These are phyloP conservation scores for Botrytis paeoniae DNA, from an alignment of 2,329 filamentous ascomycete genomes.

Conservation along the genomic window DNA sequence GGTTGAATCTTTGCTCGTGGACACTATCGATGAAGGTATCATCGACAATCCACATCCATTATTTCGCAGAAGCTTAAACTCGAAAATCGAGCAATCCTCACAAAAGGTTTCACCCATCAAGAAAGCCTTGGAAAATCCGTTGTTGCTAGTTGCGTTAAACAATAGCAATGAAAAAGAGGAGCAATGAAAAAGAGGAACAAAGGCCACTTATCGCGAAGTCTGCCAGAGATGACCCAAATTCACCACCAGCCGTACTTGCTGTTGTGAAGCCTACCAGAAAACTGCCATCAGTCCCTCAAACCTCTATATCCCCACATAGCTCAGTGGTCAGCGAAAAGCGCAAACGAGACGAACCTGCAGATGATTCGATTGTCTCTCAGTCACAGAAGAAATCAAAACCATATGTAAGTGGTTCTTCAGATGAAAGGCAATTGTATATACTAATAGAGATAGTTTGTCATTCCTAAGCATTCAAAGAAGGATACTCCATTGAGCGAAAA, in stretches of 20 bases:
- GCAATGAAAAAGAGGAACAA: neutral
- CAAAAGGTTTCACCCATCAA: neutral
- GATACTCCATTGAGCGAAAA: too few species aligned
- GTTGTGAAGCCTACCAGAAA: neutral
- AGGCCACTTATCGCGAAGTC: neutral
- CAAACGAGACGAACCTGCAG: neutral
- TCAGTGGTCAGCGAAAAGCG: neutral
- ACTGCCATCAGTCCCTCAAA: neutral
- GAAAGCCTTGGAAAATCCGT: too few species aligned
- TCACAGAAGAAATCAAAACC: slow-evolving; percentile 2
- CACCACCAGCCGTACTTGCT: neutral
- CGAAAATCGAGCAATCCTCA: neutral
- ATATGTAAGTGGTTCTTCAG: neutral
- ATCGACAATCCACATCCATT: neutral
- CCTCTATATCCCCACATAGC: neutral
- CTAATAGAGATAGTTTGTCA: neutral
- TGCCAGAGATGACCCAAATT: neutral
- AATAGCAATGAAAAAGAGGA: neutral
- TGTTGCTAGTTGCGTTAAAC: neutral
- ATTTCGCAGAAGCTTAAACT: neutral
- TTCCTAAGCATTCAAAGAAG: slow-evolving; percentile 1
- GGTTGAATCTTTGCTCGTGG: slow-evolving; percentile 11
- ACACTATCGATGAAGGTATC: neutral
- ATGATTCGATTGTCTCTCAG: neutral
- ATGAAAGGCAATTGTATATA: neutral